phyloP scores from a whole-genome alignment of 129 eudicot species.

The Helianthus annuus region DNA sequence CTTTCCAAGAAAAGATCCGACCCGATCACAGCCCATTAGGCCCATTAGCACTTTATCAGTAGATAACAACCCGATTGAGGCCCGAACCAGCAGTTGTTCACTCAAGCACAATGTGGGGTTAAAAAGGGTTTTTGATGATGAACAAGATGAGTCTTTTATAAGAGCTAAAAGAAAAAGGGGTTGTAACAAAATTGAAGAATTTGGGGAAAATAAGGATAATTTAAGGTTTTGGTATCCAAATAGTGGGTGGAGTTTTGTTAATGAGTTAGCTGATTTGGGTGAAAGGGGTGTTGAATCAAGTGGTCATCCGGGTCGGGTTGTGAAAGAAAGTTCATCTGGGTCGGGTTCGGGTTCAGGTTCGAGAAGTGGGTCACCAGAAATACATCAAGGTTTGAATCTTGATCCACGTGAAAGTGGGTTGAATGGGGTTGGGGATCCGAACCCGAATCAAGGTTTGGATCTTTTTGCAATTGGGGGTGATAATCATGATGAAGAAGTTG shows the following conservation, averaged over 20 bases:
- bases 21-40: conserved; percentile 56
- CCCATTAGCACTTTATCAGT: conserved; percentile 51
- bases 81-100: conserved; percentile 49
- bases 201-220: conserved; percentile 35
- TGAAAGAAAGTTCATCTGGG: conserved; percentile 53
- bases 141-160: conserved; percentile 54
- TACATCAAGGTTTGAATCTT: conserved; percentile 55
- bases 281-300: conserved; percentile 53
- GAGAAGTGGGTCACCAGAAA: conserved; percentile 60
- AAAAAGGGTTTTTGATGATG: conserved; percentile 64
- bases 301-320: conserved; percentile 38
- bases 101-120: conserved; percentile 68
- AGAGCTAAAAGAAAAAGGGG: conserved; percentile 70
- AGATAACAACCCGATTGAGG: conserved; percentile 59
- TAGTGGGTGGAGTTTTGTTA: conserved; percentile 66
- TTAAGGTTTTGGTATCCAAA: conserved; percentile 54
- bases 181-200: conserved; percentile 42
- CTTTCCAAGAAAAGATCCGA: conserved; percentile 58
- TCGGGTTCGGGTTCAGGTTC: conserved; percentile 57
- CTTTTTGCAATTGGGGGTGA: conserved; percentile 34
- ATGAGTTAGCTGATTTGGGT: conserved; percentile 52
- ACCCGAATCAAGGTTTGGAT: conserved; percentile 44
- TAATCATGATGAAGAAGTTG: conserved; percentile 52
- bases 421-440: conserved; percentile 53
- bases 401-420: conserved; percentile 47